Conservation (phyloP, 768 basidiomycete genomes). For the Daedaleopsis nitida region DNA sequence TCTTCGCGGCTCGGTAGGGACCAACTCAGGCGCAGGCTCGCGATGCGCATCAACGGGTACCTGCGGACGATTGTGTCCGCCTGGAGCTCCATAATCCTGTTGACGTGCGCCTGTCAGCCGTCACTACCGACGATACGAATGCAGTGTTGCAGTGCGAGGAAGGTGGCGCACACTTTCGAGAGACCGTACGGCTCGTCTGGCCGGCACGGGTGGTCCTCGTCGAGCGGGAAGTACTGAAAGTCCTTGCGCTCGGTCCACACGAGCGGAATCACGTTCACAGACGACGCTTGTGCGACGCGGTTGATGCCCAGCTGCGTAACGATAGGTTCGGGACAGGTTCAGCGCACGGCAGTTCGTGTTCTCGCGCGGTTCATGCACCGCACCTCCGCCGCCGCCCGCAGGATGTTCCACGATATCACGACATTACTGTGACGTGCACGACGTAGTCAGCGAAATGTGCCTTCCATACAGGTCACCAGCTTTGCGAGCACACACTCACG, state of each 20-base stretch:
- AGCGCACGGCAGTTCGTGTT: neutral
- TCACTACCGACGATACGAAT: neutral
- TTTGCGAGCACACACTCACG: slow-evolving; percentile 38
- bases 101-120: neutral
- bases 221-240: slow-evolving; percentile 68
- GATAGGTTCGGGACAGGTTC: neutral
- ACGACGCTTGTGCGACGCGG: slow-evolving; percentile 64
- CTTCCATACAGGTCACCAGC: neutral
- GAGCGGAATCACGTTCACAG: slow-evolving; percentile 60
- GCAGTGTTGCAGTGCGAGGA: neutral
- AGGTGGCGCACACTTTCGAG: slow-evolving; percentile 56
- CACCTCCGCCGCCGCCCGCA: slow-evolving; percentile 69
- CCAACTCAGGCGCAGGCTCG: slow-evolving; percentile 68
- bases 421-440: slow-evolving; percentile 50
- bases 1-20: slow-evolving; percentile 44
- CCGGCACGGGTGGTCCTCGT: slow-evolving; percentile 60
- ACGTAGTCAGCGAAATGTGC: neutral
- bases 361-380: neutral
- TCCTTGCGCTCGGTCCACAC: slow-evolving; percentile 46
- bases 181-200: slow-evolving; percentile 74
- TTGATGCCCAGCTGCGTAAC: slow-evolving; percentile 52
- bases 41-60: slow-evolving; percentile 60
- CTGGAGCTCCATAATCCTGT: slow-evolving; percentile 67
- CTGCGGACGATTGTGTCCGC: slow-evolving; percentile 66
- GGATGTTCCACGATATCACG: slow-evolving; percentile 69